Conservation (phyloP, 495 filamentous ascomycete genomes). For the Lasiosphaeriaceae sp. region DNA sequence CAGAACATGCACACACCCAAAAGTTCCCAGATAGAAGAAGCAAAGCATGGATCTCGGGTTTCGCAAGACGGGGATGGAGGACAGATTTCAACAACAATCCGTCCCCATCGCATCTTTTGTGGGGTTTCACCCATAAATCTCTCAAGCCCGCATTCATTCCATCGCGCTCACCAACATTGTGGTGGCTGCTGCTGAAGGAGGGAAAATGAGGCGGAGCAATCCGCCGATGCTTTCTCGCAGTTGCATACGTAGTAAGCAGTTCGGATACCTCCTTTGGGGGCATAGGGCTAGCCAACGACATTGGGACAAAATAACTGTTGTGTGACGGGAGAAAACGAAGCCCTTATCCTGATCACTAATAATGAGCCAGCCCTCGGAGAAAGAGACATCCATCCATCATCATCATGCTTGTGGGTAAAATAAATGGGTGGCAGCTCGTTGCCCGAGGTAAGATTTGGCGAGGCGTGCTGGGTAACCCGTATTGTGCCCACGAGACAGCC, state of each 20-base stretch:
- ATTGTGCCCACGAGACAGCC: too few species aligned
- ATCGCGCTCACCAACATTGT: too few species aligned
- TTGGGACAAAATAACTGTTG: neutral
- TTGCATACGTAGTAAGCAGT: too few species aligned
- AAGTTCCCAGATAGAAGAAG: too few species aligned
- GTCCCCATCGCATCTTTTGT: too few species aligned
- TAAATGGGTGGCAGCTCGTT: neutral
- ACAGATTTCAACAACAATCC: neutral
- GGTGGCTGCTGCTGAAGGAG: neutral
- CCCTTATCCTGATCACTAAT: neutral
- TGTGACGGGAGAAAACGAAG: neutral
- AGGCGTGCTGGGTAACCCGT: too few species aligned
- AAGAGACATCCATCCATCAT: neutral
- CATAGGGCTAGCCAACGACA: constrained; percentile 5
- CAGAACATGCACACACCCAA: neutral
- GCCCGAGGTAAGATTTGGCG: too few species aligned
- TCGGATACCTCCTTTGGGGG: too few species aligned
- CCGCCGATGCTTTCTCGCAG: neutral
- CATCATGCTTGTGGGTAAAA: neutral
- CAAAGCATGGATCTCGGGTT: neutral
- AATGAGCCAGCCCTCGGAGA: neutral
- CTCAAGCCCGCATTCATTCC: too few species aligned
- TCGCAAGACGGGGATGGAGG: neutral
- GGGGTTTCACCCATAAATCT: too few species aligned
- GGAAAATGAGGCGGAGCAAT: neutral